Conservation (phyloP, 2,329 filamentous ascomycete species). For the Talaromyces atroroseus region DNA sequence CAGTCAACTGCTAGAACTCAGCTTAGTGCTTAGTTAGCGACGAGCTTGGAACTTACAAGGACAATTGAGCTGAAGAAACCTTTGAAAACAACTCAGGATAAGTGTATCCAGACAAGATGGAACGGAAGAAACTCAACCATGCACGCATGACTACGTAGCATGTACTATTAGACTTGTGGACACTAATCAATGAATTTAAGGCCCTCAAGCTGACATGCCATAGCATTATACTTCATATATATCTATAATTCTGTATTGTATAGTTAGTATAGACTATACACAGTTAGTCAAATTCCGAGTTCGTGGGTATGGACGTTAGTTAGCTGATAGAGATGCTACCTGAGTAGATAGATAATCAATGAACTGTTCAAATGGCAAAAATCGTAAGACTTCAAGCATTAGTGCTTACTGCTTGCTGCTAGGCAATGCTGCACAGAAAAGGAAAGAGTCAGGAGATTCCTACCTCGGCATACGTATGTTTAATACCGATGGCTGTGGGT, state of each 20-base stretch:
- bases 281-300: background rate
- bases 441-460: too few relatives aligned
- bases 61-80: too few relatives aligned
- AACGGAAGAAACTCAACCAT: background rate
- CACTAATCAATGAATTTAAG: background rate
- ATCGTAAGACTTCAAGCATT: background rate
- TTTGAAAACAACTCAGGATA: background rate
- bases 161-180: too few relatives aligned
- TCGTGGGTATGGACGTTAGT: background rate
- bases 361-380: background rate
- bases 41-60: too few relatives aligned
- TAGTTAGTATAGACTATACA: background rate
- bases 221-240: background rate
- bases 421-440: too few relatives aligned
- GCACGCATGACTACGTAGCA: background rate
- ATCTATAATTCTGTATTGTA: background rate
- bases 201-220: background rate
- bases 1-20: background rate
- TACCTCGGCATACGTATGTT: too few relatives aligned
- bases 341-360: too few relatives aligned
- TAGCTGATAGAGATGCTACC: too few relatives aligned
- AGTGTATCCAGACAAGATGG: background rate
- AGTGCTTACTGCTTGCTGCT: background rate
- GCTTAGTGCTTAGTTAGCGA: too few relatives aligned
- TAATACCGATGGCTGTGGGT: too few relatives aligned